These are phyloP conservation scores for Tubosaeta sp. DNA, from an alignment of 768 basidiomycete genomes.

Conservation along the genomic window DNA sequence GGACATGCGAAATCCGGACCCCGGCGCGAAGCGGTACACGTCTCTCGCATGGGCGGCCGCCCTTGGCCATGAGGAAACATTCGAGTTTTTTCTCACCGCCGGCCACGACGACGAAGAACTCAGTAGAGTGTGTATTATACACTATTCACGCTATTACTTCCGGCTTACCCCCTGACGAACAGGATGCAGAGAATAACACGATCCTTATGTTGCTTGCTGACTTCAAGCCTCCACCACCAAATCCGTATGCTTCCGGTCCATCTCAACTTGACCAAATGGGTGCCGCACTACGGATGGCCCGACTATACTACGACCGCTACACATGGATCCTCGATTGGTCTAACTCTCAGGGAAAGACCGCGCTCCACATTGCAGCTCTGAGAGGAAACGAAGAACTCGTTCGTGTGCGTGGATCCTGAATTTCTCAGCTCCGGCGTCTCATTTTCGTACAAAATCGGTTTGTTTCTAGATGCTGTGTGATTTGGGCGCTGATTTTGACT, in stretches of 20 bases:
- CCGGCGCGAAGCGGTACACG: slow-evolving; percentile 69
- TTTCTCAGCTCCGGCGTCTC: slow-evolving; percentile 5
- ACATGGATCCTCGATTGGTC: slow-evolving; percentile 90
- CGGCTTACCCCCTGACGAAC: slow-evolving; percentile 15
- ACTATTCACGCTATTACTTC: slow-evolving; percentile 3
- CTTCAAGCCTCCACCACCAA: slow-evolving; percentile 50
- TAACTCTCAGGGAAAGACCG: slow-evolving; percentile 84
- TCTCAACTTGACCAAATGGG: slow-evolving; percentile 60
- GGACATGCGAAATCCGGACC: slow-evolving; percentile 90
- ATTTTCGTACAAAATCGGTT: slow-evolving; percentile 7
- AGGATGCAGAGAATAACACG: slow-evolving; percentile 94
- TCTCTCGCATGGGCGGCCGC: slow-evolving; percentile 91
- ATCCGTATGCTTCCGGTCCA: slow-evolving; percentile 44
- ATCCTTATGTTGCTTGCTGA: slow-evolving; percentile 93
- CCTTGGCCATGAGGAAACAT: slow-evolving; percentile 86
- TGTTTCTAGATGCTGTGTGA: slow-evolving; percentile 79
- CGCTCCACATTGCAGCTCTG: slow-evolving; percentile 81
- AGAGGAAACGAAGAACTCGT: slow-evolving; percentile 90
- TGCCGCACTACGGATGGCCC: slow-evolving; percentile 81
- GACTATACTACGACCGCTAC: slow-evolving; percentile 82
- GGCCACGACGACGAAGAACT: slow-evolving; percentile 94
- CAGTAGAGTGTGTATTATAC: slow-evolving; percentile 61
- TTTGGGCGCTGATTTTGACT: slow-evolving; percentile 82
- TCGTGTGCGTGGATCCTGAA: slow-evolving; percentile 48
- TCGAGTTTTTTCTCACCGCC: slow-evolving; percentile 79